These are phyloP conservation scores for Erigeron philadelphicus DNA, from an alignment of 140 eudicot genomes.

Conservation along the genomic window DNA sequence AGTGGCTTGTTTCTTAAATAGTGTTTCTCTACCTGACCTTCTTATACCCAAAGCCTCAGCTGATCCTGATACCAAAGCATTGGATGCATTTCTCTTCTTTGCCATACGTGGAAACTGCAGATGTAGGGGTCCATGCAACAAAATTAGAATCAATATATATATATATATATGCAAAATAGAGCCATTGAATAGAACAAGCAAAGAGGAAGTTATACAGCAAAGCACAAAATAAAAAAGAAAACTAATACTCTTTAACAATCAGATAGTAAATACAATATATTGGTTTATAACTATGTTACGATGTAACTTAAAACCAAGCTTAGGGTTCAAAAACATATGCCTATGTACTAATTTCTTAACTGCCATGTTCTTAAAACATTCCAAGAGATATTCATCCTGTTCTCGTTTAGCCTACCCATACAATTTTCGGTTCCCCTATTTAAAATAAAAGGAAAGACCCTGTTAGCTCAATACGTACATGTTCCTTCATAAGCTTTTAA, in stretches of 20 bases:
- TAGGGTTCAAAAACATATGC: not conserved
- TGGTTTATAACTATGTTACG: too few relatives aligned
- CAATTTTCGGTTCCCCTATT: not conserved
- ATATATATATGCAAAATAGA: constrained; percentile 8
- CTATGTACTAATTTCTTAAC: not conserved
- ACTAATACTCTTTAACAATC: not conserved
- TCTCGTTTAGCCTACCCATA: not conserved
- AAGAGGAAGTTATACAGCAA: constrained; percentile 1
- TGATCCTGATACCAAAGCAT: constrained; percentile 23
- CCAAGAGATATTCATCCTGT: not conserved
- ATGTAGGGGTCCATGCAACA: not conserved
- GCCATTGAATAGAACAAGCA: not conserved
- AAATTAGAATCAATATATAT: constrained; percentile 9
- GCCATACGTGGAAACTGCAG: constrained; percentile 43
- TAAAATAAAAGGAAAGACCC: not conserved
- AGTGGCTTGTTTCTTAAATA: constrained; percentile 31
- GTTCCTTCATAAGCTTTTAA: too few relatives aligned
- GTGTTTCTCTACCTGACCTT: constrained; percentile 44
- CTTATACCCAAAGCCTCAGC: constrained; percentile 29
- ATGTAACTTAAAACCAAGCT: not conserved
- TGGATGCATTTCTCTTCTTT: constrained; percentile 33
- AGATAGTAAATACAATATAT: constrained; percentile 3
- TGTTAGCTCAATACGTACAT: not conserved
- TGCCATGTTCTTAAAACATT: not conserved
- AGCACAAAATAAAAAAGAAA: not conserved